phyloP scores from a whole-genome alignment of 2,329 filamentous ascomycete species.

The Ambrosiella cleistominuta region DNA sequence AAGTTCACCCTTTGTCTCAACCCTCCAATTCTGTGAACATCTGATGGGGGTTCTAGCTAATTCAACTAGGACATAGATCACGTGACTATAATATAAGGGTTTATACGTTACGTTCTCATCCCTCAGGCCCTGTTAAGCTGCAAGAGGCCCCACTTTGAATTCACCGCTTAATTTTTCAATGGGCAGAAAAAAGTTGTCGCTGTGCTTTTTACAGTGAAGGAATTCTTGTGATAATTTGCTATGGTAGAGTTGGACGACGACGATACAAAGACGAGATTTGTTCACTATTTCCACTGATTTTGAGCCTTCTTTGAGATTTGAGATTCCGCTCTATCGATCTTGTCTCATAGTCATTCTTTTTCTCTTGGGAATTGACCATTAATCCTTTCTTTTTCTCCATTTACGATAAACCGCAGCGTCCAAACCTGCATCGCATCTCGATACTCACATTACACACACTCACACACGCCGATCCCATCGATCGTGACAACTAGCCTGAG shows the following conservation, averaged over 20 bases:
- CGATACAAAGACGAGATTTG: too few relatives aligned
- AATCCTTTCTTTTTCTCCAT: too few relatives aligned
- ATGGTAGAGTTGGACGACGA: too few relatives aligned
- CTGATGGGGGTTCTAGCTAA: not conserved
- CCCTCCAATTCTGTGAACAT: not conserved
- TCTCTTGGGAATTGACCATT: too few relatives aligned
- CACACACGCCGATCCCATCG: not conserved
- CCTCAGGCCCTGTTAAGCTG: not conserved
- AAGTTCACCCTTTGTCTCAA: too few relatives aligned
- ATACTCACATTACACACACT: not conserved
- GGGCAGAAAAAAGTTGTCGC: constrained; percentile 13
- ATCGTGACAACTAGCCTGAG: not conserved
- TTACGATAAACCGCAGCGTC: not conserved
- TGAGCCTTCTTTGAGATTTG: too few relatives aligned
- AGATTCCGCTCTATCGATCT: too few relatives aligned
- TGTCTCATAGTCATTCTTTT: too few relatives aligned
- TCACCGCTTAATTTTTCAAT: constrained; percentile 10
- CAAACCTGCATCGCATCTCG: not conserved
- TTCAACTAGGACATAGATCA: not conserved
- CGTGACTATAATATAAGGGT: not conserved
- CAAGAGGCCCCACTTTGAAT: constrained; percentile 2
- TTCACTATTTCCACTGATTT: too few relatives aligned
- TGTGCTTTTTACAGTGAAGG: not conserved
- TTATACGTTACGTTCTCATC: not conserved
- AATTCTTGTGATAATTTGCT: not conserved